Evolutionary conservation across 352 stramenopile genomes (phyloP).

Genomic region (Globisporangium carolinianum): DNA sequence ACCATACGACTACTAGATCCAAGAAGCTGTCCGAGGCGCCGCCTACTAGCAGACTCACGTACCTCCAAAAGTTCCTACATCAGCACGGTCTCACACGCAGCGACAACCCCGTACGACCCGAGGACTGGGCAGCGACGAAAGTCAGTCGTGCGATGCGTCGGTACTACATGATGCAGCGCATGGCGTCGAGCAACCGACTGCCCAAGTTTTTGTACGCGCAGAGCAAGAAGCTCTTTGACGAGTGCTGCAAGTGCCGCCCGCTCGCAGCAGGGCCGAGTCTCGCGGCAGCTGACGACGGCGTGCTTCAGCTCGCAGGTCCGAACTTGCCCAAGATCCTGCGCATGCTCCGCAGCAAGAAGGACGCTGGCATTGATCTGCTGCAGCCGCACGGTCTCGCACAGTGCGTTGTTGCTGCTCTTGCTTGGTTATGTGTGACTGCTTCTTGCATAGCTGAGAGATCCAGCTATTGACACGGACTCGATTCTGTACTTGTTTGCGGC

Average conservation of each 20-base stretch:
- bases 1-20: background rate
- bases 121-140: slow-evolving; percentile 48
- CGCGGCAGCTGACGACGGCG: slow-evolving; percentile 33
- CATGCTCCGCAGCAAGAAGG: slow-evolving; percentile 51
- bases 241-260: slow-evolving; percentile 63
- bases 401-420: slow-evolving; percentile 16
- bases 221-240: slow-evolving; percentile 68
- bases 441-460: too few relatives aligned
- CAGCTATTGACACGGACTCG: too few relatives aligned
- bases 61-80: slow-evolving; percentile 36
- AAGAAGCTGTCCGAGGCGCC: slow-evolving; percentile 2
- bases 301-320: slow-evolving; percentile 54
- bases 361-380: slow-evolving; percentile 48
- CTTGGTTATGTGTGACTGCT: background rate
- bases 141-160: slow-evolving; percentile 51
- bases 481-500: too few relatives aligned
- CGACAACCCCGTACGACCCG: slow-evolving; percentile 25
- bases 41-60: slow-evolving; percentile 11
- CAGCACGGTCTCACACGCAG: slow-evolving; percentile 14
- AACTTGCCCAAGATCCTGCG: slow-evolving; percentile 58
- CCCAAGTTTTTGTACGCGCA: slow-evolving; percentile 44
- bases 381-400: slow-evolving; percentile 57
- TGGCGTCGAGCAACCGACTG: slow-evolving; percentile 30
- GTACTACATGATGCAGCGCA: slow-evolving; percentile 42
- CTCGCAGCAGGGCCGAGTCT: slow-evolving; percentile 41